phyloP scores from a whole-genome alignment of 129 eudicot genomes.

The Calendula officinalis region DNA sequence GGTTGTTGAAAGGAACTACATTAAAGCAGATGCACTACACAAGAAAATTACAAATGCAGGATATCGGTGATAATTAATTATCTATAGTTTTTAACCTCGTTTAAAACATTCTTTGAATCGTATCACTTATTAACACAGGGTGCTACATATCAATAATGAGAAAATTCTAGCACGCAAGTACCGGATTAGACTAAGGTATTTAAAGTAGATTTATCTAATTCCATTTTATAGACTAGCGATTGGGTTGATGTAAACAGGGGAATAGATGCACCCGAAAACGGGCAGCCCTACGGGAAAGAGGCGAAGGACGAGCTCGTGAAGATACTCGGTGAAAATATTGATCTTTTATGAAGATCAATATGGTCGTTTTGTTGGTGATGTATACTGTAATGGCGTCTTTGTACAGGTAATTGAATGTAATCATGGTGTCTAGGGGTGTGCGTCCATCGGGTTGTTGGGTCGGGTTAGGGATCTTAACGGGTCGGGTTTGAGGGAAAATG shows the following conservation, averaged over 20 bases:
- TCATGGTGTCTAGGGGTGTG: too few species aligned
- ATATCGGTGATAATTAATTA: slow-evolving; percentile 44
- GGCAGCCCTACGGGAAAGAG: slow-evolving; percentile 75
- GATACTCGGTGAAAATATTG: slow-evolving; percentile 50
- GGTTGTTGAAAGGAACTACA: slow-evolving; percentile 56
- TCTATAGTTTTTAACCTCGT: background rate
- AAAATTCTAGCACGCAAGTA: slow-evolving; percentile 75
- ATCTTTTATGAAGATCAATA: slow-evolving; percentile 67
- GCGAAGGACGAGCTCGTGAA: slow-evolving; percentile 74
- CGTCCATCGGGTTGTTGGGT: too few species aligned
- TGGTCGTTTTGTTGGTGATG: slow-evolving; percentile 74
- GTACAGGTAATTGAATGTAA: too few species aligned
- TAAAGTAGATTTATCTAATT: background rate
- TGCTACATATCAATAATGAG: slow-evolving; percentile 49
- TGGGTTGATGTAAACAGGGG: slow-evolving; percentile 52
- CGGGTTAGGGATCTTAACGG: too few species aligned
- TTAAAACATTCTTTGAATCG: background rate
- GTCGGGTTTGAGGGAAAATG: too few species aligned
- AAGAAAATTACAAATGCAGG: slow-evolving; percentile 61
- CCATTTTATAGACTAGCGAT: too few species aligned
- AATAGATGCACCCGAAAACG: slow-evolving; percentile 85
- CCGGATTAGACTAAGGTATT: slow-evolving; percentile 79
- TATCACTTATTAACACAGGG: slow-evolving; percentile 41
- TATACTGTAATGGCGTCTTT: slow-evolving; percentile 74
- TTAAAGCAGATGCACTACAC: slow-evolving; percentile 61